Evolutionary conservation across 495 filamentous ascomycete genomes (phyloP), one percentile per base, ranked within the genome.

Genomic region (Aspergillus saccharolyticus): DNA sequence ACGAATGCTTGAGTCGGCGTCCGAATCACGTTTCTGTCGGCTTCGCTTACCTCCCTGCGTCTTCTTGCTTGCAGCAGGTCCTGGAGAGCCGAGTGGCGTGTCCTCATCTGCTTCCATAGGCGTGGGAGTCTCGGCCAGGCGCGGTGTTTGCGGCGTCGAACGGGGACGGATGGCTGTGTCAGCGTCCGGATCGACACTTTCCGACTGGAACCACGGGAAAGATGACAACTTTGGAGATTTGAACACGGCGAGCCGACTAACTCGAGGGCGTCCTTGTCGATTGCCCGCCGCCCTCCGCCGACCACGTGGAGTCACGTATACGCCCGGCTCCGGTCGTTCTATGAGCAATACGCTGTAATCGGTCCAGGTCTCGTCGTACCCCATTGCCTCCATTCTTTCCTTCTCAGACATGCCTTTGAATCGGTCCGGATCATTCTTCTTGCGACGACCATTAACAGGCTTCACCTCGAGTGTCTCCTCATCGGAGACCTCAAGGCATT

Each of bases 251-350:
- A 85, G 66, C 16, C 78, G 64, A 22, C 76, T 78, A 56, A 69
- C 71, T 9, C 67, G 67, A 9, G 80, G 81, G 4, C 81, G 78
- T n/a, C 82, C 82, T 62, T 70, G 70, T 28, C 63, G 62, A 53
- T 71, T 74, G 6, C 69, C 74, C 17, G 68, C 67, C n/a, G 80
- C 75, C 56, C 72, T 69, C 25, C 70, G 65, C 46, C 66, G 72
- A 24, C 77, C 79, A 25, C 69, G 71, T 7, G 80, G 72, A 25
- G 82, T 82, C 44, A 83, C 62, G 56, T 82, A 83, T 2, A 84
- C 64, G 9, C 81, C 81, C 42, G 80, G 67, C 19, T 28, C 58
- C n/a, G 71, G 63, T 7, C 70, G 69, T 12, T 77, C 72, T 49
- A 76, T 70, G 6, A 75, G 45, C 5, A 72, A 54, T 18, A 71